These are phyloP conservation scores for Echinochloa phyllopogon DNA, from an alignment of 176 grass and related monocot genomes.

Conservation along the genomic window DNA sequence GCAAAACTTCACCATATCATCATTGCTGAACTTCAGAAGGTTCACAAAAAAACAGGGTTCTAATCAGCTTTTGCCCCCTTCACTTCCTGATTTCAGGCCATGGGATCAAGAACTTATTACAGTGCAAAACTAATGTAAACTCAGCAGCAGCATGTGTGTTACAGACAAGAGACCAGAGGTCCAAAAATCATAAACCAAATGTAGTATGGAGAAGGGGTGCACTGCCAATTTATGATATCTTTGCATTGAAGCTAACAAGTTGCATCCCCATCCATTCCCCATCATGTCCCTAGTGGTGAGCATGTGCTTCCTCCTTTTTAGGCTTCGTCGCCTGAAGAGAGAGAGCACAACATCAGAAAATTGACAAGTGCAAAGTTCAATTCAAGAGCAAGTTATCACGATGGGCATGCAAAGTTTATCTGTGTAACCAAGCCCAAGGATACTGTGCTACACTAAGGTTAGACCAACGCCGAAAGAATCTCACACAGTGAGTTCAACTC, in stretches of 20 bases:
- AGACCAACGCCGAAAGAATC: neutral
- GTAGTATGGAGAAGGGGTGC: neutral
- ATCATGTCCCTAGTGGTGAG: constrained; percentile 50
- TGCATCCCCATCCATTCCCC: neutral
- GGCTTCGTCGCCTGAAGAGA: constrained; percentile 50
- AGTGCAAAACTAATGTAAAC: constrained; percentile 5
- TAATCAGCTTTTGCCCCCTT: neutral
- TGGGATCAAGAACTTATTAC: constrained; percentile 43
- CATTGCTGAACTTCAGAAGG: neutral
- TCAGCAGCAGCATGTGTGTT: constrained; percentile 11
- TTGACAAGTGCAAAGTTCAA: neutral
- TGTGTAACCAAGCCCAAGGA: neutral
- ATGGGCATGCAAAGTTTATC: neutral
- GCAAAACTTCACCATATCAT: neutral
- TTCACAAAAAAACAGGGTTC: neutral
- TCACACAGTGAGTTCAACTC: neutral
- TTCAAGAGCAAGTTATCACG: neutral
- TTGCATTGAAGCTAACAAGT: neutral
- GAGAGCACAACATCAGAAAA: neutral
- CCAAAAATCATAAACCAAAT: constrained; percentile 40
- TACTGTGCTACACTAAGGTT: neutral
- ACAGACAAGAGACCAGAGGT: constrained; percentile 16
- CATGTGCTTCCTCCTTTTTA: constrained; percentile 58
- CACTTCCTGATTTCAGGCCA: constrained; percentile 38
- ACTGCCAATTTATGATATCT: constrained; percentile 4